A percentile compares a stretch with the other conserved stretches of the same genome.
Conservation (phyloP, 495 filamentous ascomycete species). For the Letharia lupina region DNA sequence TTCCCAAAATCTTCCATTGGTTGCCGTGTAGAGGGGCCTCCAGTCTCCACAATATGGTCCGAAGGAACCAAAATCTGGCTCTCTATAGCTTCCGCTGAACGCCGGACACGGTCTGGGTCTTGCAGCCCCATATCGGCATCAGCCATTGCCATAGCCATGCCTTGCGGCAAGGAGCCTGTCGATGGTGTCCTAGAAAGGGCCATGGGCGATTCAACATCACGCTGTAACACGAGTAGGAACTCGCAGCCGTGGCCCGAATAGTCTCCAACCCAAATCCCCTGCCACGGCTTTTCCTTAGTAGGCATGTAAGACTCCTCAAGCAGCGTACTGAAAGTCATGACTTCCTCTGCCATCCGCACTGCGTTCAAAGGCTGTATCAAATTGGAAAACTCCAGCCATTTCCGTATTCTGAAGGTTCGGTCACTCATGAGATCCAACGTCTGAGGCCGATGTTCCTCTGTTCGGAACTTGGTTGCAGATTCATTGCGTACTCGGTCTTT, state of each 20-base stretch:
- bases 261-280: slow-evolving; percentile 88
- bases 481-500: slow-evolving; percentile 43
- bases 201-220: slow-evolving; percentile 34
- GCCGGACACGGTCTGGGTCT: not conserved
- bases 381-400: slow-evolving; percentile 54
- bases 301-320: slow-evolving; percentile 64
- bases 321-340: slow-evolving; percentile 70
- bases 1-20: not conserved
- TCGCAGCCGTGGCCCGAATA: slow-evolving; percentile 85
- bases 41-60: not conserved
- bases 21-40: not conserved
- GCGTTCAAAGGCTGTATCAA: slow-evolving; percentile 30
- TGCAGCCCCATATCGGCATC: slow-evolving; percentile 5
- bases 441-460: slow-evolving; percentile 35
- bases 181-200: slow-evolving; percentile 11
- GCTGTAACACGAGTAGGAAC: slow-evolving; percentile 72
- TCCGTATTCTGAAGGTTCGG: slow-evolving; percentile 59
- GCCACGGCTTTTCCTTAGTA: slow-evolving; percentile 67
- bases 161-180: slow-evolving; percentile 5
- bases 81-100: not conserved
- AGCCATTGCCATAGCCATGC: not conserved
- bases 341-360: slow-evolving; percentile 50
- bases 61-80: not conserved
- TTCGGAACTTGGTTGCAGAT: slow-evolving; percentile 33
- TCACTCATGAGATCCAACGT: slow-evolving; percentile 49